phyloP scores from a whole-genome alignment of 2,329 filamentous ascomycete species.

The Pezizomycotina sp. region DNA sequence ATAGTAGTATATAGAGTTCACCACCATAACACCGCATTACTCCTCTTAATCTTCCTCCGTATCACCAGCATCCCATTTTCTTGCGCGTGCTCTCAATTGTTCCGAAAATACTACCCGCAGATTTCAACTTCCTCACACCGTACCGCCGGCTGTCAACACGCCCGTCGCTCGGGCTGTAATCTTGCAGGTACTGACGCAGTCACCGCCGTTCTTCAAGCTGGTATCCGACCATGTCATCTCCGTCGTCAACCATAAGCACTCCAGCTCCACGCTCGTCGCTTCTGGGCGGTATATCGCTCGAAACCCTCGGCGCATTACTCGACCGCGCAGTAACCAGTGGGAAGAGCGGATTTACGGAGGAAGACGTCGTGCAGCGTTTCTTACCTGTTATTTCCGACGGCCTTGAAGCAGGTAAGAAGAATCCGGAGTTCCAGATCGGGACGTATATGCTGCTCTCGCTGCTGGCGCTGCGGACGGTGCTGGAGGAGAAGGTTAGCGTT shows the following conservation, averaged over 20 bases:
- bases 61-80: conserved; percentile 67
- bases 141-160: conserved; percentile 59
- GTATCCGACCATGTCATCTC: conserved; percentile 67
- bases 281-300: conserved; percentile 83
- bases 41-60: conserved; percentile 84
- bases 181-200: conserved; percentile 67
- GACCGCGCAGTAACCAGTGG: conserved; percentile 61
- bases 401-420: conserved; percentile 51
- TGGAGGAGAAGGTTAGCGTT: conserved; percentile 65
- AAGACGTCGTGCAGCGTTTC: conserved; percentile 54
- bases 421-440: conserved; percentile 63
- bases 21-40: conserved; percentile 64
- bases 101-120: conserved; percentile 51
- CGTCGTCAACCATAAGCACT: conserved; percentile 52
- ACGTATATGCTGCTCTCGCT: conserved; percentile 85
- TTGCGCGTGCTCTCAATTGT: conserved; percentile 74
- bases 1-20: conserved; percentile 47
- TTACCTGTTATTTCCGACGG: conserved; percentile 59
- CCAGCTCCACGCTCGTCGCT: conserved; percentile 61
- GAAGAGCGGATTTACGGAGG: conserved; percentile 43
- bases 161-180: conserved; percentile 64
- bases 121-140: conserved; percentile 70
- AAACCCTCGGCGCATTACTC: conserved; percentile 68
- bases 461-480: conserved; percentile 62
- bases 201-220: conserved; percentile 54